A percentile compares a stretch with the other conserved stretches of the same genome.
Evolutionary conservation across 352 stramenopile genomes (phyloP).

Genomic region (Aphanomyces cochlioides): DNA sequence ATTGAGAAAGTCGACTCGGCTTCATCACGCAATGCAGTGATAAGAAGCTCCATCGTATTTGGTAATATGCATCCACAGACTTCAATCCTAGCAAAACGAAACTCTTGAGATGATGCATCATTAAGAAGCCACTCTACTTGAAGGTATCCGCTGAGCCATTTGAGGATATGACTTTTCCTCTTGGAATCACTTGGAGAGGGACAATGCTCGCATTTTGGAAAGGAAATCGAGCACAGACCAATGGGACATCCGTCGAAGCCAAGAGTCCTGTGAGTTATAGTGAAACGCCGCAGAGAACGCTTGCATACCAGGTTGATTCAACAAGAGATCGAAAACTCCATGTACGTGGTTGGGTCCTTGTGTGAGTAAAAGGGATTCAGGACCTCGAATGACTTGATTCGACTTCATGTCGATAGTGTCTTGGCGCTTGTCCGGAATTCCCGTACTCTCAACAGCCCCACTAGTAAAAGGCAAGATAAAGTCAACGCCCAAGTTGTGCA

Average conservation of each 20-base stretch:
- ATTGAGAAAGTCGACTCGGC: background rate
- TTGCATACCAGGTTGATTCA: slow-evolving; percentile 12
- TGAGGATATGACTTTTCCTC: background rate
- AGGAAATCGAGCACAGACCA: slow-evolving; percentile 2
- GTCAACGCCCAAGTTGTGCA: background rate
- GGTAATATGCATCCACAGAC: slow-evolving; percentile 3
- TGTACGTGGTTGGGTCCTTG: slow-evolving; percentile 17
- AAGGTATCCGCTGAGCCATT: background rate
- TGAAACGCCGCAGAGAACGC: background rate
- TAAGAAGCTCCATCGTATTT: background rate
- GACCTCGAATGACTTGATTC: slow-evolving; percentile 5
- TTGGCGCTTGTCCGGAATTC: background rate
- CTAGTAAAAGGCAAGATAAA: slow-evolving; percentile 3
- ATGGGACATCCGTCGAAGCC: slow-evolving; percentile 11
- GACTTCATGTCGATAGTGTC: background rate
- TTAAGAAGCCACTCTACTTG: slow-evolving; percentile 1
- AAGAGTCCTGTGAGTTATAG: background rate
- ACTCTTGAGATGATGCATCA: background rate
- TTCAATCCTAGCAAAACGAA: background rate
- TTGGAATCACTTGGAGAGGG: slow-evolving; percentile 4
- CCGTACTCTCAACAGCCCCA: background rate
- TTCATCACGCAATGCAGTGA: background rate
- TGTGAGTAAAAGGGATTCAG: slow-evolving; percentile 6
- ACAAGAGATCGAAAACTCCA: slow-evolving; percentile 14
- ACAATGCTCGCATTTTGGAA: slow-evolving; percentile 19